These are phyloP conservation scores for Auxenochlorella pyrenoidosa DNA, from an alignment of 139 green algal species.

Conservation along the genomic window DNA sequence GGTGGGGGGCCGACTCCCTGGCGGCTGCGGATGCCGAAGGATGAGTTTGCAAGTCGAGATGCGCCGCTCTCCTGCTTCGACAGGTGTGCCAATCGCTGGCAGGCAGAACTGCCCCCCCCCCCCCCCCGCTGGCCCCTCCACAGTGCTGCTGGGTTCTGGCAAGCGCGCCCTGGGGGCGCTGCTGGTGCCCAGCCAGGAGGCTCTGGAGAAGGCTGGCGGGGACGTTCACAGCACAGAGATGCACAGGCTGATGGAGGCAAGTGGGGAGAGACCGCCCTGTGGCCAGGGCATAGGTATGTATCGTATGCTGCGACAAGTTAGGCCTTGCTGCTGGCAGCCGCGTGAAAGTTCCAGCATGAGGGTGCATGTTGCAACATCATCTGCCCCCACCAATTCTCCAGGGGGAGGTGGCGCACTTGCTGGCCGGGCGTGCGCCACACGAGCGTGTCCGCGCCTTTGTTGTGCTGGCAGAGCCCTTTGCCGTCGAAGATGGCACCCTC, in stretches of 20 bases:
- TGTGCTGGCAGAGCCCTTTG: background rate
- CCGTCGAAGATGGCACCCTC: background rate
- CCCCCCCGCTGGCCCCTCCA: too few species aligned
- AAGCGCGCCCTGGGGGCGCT: slow-evolving; percentile 1
- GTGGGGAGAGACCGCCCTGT: too few species aligned
- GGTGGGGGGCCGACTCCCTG: background rate
- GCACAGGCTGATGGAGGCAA: background rate
- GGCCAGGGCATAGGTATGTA: too few species aligned
- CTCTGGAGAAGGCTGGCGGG: background rate
- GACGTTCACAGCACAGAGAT: background rate
- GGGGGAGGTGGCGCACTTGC: background rate
- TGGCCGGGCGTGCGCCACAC: background rate
- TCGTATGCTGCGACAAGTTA: too few species aligned
- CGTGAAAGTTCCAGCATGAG: background rate
- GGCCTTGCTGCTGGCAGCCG: too few species aligned
- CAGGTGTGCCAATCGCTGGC: too few species aligned
- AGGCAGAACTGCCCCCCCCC: too few species aligned
- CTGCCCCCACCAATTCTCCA: background rate
- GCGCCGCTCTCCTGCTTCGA: too few species aligned
- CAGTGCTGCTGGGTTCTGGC: background rate
- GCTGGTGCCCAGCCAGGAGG: slow-evolving; percentile 1
- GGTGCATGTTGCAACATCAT: background rate
- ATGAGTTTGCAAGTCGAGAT: too few species aligned
- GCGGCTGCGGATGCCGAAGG: background rate
- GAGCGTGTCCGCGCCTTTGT: background rate